Conservation (phyloP, 345 rosid genomes). For the Rhizophora mangle region DNA sequence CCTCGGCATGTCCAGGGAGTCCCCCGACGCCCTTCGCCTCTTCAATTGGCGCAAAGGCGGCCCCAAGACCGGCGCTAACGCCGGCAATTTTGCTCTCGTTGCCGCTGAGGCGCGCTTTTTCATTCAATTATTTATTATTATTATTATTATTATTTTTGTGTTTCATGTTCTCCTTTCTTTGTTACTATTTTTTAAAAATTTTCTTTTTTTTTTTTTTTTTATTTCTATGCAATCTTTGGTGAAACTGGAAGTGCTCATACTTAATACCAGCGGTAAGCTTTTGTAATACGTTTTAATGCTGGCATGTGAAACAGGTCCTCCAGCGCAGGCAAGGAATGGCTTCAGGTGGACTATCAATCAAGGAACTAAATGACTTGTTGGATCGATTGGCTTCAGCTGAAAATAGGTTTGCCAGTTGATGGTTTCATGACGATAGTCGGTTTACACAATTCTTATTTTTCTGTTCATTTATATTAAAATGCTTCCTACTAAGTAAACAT, state of each 20-base stretch:
- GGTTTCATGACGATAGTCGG: background rate
- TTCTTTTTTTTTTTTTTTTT: background rate
- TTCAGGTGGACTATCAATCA: conserved; percentile 67
- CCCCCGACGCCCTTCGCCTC: conserved; percentile 78
- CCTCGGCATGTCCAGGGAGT: conserved; percentile 84
- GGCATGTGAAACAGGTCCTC: conserved; percentile 42
- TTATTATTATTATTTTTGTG: background rate
- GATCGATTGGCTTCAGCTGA: conserved; percentile 76
- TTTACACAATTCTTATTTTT: too few relatives aligned
- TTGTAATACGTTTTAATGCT: background rate
- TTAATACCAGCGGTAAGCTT: too few relatives aligned
- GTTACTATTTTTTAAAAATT: too few relatives aligned
- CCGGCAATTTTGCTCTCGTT: conserved; percentile 77
- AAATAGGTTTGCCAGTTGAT: conserved; percentile 44
- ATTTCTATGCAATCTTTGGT: background rate
- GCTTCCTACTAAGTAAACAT: too few relatives aligned
- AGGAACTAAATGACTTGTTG: conserved; percentile 75
- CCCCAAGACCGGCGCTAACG: conserved; percentile 62
- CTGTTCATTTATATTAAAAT: too few relatives aligned
- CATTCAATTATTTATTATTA: background rate
- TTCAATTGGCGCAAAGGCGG: conserved; percentile 97
- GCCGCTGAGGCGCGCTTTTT: conserved; percentile 56
- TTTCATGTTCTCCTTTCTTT: too few relatives aligned
- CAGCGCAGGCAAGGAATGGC: conserved; percentile 80
- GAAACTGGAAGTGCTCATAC: background rate